These are phyloP conservation scores for Triangularia verruculosa DNA, from an alignment of 2,329 filamentous ascomycete genomes.

Conservation along the genomic window DNA sequence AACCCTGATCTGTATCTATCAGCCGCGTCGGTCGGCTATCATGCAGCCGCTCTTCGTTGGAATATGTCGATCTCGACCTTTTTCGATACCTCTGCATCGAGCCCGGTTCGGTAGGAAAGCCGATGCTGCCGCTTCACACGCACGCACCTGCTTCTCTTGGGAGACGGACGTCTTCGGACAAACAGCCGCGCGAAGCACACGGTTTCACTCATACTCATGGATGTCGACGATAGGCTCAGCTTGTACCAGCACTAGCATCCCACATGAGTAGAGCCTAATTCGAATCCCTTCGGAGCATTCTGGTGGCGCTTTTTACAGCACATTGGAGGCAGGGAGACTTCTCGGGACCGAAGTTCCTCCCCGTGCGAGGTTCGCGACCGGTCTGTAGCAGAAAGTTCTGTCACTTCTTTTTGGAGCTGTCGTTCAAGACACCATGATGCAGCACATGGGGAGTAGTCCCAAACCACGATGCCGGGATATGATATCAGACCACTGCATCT, in stretches of 20 bases:
- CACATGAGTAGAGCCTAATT: neutral
- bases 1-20: conserved; percentile 6
- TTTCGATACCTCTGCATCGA: conserved; percentile 5
- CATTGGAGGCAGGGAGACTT: neutral
- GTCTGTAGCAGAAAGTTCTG: neutral
- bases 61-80: neutral
- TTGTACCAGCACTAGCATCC: neutral
- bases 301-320: neutral
- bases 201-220: neutral
- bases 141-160: neutral
- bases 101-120: conserved; percentile 14
- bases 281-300: neutral
- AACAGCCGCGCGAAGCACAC: neutral
- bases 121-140: conserved; percentile 7
- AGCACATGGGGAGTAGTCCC: neutral
- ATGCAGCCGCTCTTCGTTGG: conserved; percentile 4
- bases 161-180: neutral
- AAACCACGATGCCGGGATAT: neutral
- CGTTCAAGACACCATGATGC: neutral
- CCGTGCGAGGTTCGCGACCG: neutral
- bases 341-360: neutral
- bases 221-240: neutral
- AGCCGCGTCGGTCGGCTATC: conserved; percentile 9
- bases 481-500: neutral
- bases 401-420: neutral